Evolutionary conservation across 208 protist genomes (phyloP).

Genomic region (Leishmania arabica): DNA sequence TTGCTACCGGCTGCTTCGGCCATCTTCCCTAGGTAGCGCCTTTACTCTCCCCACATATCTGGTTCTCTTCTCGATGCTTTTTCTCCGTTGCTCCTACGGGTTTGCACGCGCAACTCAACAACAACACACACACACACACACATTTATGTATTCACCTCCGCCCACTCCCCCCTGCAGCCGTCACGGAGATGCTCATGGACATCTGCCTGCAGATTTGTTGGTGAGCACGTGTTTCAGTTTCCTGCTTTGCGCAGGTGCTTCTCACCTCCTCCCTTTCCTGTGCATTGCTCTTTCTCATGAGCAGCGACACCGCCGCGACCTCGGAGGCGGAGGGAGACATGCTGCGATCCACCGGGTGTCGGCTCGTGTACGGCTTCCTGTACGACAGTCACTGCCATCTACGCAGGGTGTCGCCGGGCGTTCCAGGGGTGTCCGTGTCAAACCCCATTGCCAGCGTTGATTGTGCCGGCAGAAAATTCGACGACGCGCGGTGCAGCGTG

Average conservation of each 20-base stretch:
- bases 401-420: background rate
- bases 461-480: background rate
- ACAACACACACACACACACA: background rate
- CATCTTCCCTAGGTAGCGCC: background rate
- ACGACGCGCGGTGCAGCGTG: background rate
- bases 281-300: background rate
- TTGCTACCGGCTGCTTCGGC: background rate
- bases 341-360: too few species aligned
- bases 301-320: background rate
- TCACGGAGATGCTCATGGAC: background rate
- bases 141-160: background rate
- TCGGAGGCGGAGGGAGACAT: background rate
- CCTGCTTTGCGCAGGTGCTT: background rate
- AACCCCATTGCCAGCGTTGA: background rate
- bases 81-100: background rate
- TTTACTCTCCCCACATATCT: background rate
- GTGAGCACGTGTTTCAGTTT: background rate
- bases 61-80: background rate
- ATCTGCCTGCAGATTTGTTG: background rate
- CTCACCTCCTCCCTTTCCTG: background rate
- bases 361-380: constrained; percentile 1
- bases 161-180: background rate
- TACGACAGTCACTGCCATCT: constrained; percentile 32
- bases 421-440: background rate
- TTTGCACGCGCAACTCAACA: background rate